Percentiles rank a stretch among this genome's conserved stretches.
Conservation (phyloP, 164 flowering plant species). For the Vitis labrusca region DNA sequence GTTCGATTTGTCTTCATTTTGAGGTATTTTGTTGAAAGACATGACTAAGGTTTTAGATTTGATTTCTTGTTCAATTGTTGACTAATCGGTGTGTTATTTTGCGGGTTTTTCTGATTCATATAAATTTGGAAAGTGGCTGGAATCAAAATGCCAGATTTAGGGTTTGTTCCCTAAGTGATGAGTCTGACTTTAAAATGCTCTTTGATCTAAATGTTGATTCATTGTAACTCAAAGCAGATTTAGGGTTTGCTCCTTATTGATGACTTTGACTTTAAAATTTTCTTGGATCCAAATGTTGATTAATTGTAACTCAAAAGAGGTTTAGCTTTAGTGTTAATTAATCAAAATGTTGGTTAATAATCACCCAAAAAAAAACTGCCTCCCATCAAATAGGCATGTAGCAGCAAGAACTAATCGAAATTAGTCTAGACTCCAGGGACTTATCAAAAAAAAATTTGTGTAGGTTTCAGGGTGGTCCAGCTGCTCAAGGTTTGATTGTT, state of each 20-base stretch:
- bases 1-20: background rate
- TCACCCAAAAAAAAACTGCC: background rate
- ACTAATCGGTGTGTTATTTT: background rate
- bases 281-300: too few relatives aligned
- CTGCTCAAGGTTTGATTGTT: background rate
- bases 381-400: too few relatives aligned
- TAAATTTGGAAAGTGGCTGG: background rate
- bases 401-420: too few relatives aligned
- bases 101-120: background rate
- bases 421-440: too few relatives aligned
- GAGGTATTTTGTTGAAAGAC: background rate
- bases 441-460: background rate
- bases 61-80: background rate
- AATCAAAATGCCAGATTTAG: too few relatives aligned
- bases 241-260: too few relatives aligned
- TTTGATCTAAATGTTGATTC: too few relatives aligned
- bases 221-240: too few relatives aligned
- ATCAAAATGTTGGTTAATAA: background rate
- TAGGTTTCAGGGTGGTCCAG: background rate
- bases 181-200: background rate
- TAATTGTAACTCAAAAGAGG: too few relatives aligned
- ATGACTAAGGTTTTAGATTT: background rate
- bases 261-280: too few relatives aligned
- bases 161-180: too few relatives aligned
- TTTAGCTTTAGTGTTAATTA: too few relatives aligned